These are phyloP conservation scores for Penicillium sp. DNA, from an alignment of 2,329 filamentous ascomycete species.

Conservation along the genomic window DNA sequence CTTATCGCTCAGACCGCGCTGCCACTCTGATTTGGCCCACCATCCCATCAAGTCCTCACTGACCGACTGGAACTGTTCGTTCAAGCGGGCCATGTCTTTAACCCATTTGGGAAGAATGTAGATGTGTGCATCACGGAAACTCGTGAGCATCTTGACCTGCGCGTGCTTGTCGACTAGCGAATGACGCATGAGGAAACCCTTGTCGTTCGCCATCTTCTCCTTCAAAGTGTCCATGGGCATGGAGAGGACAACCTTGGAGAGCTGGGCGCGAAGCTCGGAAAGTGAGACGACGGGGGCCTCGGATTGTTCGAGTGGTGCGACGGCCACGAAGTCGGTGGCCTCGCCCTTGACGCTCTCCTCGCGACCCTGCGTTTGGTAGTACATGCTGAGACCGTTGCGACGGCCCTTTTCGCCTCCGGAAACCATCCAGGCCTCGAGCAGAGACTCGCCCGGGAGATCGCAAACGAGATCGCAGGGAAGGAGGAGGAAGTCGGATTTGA, in stretches of 20 bases:
- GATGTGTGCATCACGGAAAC: constrained; percentile 86
- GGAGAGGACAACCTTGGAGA: constrained; percentile 80
- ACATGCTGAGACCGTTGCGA: constrained; percentile 83
- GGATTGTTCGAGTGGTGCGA: constrained; percentile 64
- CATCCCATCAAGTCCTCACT: constrained; percentile 90
- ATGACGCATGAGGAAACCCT: constrained; percentile 68
- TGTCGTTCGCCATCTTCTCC: constrained; percentile 76
- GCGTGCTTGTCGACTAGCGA: constrained; percentile 74
- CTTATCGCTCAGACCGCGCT: constrained; percentile 76
- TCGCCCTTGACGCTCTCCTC: constrained; percentile 81
- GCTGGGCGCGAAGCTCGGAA: constrained; percentile 18
- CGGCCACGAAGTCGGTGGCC: constrained; percentile 89
- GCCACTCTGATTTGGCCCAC: constrained; percentile 96
- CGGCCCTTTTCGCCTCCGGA: constrained; percentile 61
- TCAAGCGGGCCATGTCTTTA: constrained; percentile 76
- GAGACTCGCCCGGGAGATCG: constrained; percentile 77
- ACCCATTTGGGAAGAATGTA: constrained; percentile 95
- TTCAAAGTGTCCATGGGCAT: constrained; percentile 88
- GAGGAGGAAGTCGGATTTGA: constrained; percentile 85
- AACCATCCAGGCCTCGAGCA: constrained; percentile 92
- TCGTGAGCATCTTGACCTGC: constrained; percentile 76
- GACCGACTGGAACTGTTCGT: constrained; percentile 82
- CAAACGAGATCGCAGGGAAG: constrained; percentile 93
- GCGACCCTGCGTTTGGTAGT: constrained; percentile 78
- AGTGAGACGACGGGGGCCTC: constrained; percentile 37